Evolutionary conservation across 2,329 filamentous ascomycete species (phyloP).

Genomic region (Endothia cerciana): DNA sequence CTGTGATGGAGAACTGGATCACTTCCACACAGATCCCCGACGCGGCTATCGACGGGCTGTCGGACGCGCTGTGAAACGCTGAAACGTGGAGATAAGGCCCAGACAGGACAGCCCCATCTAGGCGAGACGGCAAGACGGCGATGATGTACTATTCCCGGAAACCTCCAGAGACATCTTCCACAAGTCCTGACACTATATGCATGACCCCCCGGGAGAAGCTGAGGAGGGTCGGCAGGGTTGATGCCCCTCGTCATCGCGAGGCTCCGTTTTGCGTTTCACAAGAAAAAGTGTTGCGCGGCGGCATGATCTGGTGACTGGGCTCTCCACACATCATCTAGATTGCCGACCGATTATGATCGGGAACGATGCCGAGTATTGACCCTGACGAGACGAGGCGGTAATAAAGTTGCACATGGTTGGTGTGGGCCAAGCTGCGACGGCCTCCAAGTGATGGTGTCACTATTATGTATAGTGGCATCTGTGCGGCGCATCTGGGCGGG

Average conservation of each 20-base stretch:
- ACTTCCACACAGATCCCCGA: constrained; percentile 71
- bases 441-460: neutral
- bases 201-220: neutral
- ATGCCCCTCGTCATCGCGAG: neutral
- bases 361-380: neutral
- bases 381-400: neutral
- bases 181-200: neutral
- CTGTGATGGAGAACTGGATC: constrained; percentile 85
- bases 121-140: neutral
- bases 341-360: constrained; percentile 12
- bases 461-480: neutral
- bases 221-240: neutral
- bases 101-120: neutral
- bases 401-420: neutral
- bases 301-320: neutral
- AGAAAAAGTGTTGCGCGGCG: neutral
- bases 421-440: neutral
- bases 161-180: neutral
- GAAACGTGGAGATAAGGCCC: constrained; percentile 5
- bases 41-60: constrained; percentile 37
- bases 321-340: constrained; percentile 8
- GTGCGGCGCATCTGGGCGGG: neutral
- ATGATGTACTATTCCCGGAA: neutral
- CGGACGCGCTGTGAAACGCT: constrained; percentile 17
- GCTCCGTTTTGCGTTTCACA: constrained; percentile 9